Evolutionary conservation across 352 stramenopile species (phyloP), one percentile per base, ranked within the genome.

Genomic region (Pythium plurisporium): DNA sequence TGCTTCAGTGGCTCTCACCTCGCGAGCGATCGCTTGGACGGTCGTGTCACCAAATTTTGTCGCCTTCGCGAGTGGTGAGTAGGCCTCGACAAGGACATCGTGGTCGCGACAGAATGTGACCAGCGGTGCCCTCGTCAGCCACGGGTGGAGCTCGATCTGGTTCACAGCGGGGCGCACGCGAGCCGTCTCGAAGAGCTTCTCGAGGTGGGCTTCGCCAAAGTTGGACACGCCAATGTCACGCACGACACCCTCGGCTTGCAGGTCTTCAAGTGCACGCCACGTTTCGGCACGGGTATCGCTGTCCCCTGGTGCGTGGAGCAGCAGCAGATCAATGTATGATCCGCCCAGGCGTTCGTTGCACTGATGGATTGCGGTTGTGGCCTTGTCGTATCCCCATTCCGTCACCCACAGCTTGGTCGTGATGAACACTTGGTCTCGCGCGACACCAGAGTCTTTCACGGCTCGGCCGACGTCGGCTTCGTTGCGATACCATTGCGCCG

Each of bases 221-320:
- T 97, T 97, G 43, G 76, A 95, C n/a, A 97, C 87, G 34, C 89
- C 91, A 52, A 95, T 91, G 55, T 92, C 81, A 23, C 72, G 65
- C 49, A 93, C 73, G 23, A 90, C 46, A 10, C 89, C 89, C 34
- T 78, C 55, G 0, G 33, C 3, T 40, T 79, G 66, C 31, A 78
- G 45, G 38, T 86, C 73, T 37, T 84, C 70, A 11, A 89, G 69
- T 8, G 74, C 76, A 8, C 53, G 70, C 73, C 75, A 86, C 5
- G 74, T 73, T 23, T 80, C 75, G 19, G 76, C 60, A 15, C 75
- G 71, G 4, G 54, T 79, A 27, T 41, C 59, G 41, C 47, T 73
- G 34, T 70, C 76, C 19, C 67, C 85, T 40, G 69, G 87, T 64
- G 71, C 91, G 67, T 77, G 84, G 25, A 95, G 61, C n/a, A 96